phyloP scores from a whole-genome alignment of 2,329 filamentous ascomycete genomes.

The Furcasterigmium furcatum region DNA sequence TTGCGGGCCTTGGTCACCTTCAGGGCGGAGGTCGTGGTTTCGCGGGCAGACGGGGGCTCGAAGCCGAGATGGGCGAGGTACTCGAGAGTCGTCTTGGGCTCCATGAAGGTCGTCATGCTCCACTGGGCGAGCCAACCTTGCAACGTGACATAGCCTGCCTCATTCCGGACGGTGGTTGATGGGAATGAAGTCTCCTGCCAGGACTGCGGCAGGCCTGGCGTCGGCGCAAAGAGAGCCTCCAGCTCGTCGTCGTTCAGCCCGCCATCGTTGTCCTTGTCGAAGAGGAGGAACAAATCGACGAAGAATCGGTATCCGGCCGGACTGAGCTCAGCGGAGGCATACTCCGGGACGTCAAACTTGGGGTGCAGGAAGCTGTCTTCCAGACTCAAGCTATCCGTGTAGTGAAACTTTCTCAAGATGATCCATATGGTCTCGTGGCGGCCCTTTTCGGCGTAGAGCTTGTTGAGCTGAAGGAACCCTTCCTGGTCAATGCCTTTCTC shows the following conservation, averaged over 20 bases:
- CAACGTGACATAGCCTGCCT: conserved; percentile 90
- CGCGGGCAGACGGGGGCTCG: conserved; percentile 73
- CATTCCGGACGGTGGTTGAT: conserved; percentile 89
- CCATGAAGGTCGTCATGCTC: conserved; percentile 99
- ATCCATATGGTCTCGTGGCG: conserved; percentile 99
- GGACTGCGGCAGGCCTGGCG: conserved; percentile 80
- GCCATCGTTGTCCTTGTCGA: conserved; percentile 97
- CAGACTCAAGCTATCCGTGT: conserved; percentile 90
- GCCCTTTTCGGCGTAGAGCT: conserved; percentile 94
- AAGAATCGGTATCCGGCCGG: conserved; percentile 96
- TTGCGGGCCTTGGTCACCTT: conserved; percentile 93
- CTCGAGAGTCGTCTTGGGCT: conserved; percentile 90
- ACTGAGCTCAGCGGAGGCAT: conserved; percentile 88
- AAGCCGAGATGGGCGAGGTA: conserved; percentile 97
- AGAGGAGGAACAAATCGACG: conserved; percentile 90
- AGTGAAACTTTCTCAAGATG: conserved; percentile 90
- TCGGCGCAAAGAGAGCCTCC: conserved; percentile 84
- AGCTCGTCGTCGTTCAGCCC: conserved; percentile 86
- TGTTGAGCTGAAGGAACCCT: conserved; percentile 89
- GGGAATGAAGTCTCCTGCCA: conserved; percentile 91
- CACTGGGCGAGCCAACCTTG: conserved; percentile 98
- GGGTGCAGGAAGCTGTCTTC: conserved; percentile 90
- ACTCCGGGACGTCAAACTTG: conserved; percentile 90
- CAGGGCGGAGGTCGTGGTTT: conserved; percentile 76
- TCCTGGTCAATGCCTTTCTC: conserved; percentile 74